These are phyloP conservation scores for Amphirosellinia nigrospora DNA, from an alignment of 495 filamentous ascomycete species.

Conservation along the genomic window DNA sequence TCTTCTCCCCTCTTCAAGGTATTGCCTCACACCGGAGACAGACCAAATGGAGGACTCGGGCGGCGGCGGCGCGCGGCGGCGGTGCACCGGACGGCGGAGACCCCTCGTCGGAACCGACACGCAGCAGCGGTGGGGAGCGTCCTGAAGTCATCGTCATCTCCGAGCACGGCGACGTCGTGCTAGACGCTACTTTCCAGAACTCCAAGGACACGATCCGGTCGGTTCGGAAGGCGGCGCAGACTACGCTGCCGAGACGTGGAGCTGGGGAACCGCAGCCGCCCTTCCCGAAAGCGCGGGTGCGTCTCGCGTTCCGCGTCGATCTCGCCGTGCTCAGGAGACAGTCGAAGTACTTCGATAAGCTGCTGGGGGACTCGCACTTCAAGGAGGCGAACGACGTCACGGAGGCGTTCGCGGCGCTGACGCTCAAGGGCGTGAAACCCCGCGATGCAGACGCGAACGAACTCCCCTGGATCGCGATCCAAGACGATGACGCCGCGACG, in stretches of 20 bases:
- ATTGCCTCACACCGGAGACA: slow-evolving; percentile 44
- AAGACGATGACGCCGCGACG: slow-evolving; percentile 65
- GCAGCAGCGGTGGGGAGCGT: slow-evolving; percentile 20
- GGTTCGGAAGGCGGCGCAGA: slow-evolving; percentile 26
- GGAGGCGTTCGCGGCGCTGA: slow-evolving; percentile 49
- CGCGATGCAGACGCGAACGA: slow-evolving; percentile 50
- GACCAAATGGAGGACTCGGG: slow-evolving; percentile 39
- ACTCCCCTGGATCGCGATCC: slow-evolving; percentile 61
- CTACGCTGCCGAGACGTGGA: slow-evolving; percentile 23
- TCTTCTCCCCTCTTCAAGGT: slow-evolving; percentile 34
- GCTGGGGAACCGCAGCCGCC: slow-evolving; percentile 29
- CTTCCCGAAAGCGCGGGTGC: slow-evolving; percentile 41
- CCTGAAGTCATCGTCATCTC: slow-evolving; percentile 51
- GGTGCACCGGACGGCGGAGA: slow-evolving; percentile 32
- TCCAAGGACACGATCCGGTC: slow-evolving; percentile 50
- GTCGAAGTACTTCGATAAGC: slow-evolving; percentile 65
- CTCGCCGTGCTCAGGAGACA: slow-evolving; percentile 47
- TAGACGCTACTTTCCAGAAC: slow-evolving; percentile 60
- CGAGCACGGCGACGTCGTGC: slow-evolving; percentile 59
- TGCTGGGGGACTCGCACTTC: slow-evolving; percentile 59
- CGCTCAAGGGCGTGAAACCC: slow-evolving; percentile 48
- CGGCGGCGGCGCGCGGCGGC: slow-evolving; percentile 4
- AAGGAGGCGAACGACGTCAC: slow-evolving; percentile 56
- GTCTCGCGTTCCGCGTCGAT: slow-evolving; percentile 48
- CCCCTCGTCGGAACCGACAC: slow-evolving; percentile 23